These are phyloP conservation scores for Russula abietina DNA, from an alignment of 768 basidiomycete genomes.

Conservation along the genomic window DNA sequence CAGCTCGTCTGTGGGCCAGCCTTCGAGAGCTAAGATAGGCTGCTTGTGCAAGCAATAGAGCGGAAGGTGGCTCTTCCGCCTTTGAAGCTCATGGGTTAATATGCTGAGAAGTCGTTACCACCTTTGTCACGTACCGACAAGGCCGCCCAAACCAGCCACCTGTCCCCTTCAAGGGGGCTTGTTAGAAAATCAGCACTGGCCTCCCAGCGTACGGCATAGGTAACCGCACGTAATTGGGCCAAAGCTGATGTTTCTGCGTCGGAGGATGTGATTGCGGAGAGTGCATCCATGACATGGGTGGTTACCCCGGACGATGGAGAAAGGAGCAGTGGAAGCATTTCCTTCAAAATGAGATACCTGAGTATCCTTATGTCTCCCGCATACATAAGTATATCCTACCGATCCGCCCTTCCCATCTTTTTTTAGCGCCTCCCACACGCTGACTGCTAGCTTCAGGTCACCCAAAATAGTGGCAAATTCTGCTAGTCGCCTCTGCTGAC, in stretches of 20 bases:
- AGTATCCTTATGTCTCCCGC: slow-evolving; percentile 7
- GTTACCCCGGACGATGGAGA: slow-evolving; percentile 58
- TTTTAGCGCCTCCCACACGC: slow-evolving; percentile 79
- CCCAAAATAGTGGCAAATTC: slow-evolving; percentile 93
- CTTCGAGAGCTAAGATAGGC: slow-evolving; percentile 62
- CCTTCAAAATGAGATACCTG: slow-evolving; percentile 40
- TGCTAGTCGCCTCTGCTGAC: slow-evolving; percentile 81
- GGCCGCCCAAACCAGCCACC: slow-evolving; percentile 84
- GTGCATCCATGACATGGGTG: slow-evolving; percentile 56
- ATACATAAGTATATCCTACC: slow-evolving; percentile 41
- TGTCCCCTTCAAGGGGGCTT: slow-evolving; percentile 61
- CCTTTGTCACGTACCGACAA: slow-evolving; percentile 52
- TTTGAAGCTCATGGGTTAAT: slow-evolving; percentile 33
- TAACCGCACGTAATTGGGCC: slow-evolving; percentile 62
- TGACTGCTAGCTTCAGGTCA: slow-evolving; percentile 77
- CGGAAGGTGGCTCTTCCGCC: slow-evolving; percentile 79
- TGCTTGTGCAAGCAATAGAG: slow-evolving; percentile 75
- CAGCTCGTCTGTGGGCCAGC: slow-evolving; percentile 53
- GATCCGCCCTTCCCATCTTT: slow-evolving; percentile 87
- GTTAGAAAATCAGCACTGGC: slow-evolving; percentile 51
- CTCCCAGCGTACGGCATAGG: slow-evolving; percentile 74
- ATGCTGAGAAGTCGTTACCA: slow-evolving; percentile 1
- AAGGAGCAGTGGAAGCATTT: slow-evolving; percentile 71
- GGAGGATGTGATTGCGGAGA: slow-evolving; percentile 43
- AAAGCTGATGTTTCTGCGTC: slow-evolving; percentile 48